These are phyloP conservation scores for Eimeria brunetti DNA, from an alignment of 169 alveolate genomes.

Conservation along the genomic window DNA sequence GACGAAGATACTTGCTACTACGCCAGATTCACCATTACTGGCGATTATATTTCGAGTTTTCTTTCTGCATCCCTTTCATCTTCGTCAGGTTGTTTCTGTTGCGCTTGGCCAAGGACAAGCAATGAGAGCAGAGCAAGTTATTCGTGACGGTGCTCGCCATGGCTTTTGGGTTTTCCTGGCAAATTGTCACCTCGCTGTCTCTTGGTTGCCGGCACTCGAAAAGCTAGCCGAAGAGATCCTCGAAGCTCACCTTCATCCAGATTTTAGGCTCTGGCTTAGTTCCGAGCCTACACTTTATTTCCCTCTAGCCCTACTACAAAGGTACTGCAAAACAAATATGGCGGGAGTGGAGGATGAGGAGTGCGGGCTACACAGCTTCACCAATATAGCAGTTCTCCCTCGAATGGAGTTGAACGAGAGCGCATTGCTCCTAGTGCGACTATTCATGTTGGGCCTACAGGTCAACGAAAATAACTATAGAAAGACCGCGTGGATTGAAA, in stretches of 20 bases:
- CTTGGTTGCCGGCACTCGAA: slow-evolving; percentile 94
- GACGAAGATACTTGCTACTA: neutral
- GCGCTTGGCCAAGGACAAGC: slow-evolving; percentile 97
- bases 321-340: slow-evolving; percentile 64
- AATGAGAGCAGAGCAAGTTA: slow-evolving; percentile 91
- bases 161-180: slow-evolving; percentile 97
- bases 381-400: neutral
- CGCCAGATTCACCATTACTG: neutral
- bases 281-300: slow-evolving; percentile 95
- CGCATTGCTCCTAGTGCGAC: neutral
- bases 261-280: slow-evolving; percentile 96
- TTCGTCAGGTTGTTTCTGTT: slow-evolving; percentile 85
- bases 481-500: slow-evolving; percentile 95
- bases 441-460: neutral
- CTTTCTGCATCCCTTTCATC: neutral
- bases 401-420: neutral
- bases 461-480: slow-evolving; percentile 96
- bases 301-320: slow-evolving; percentile 97
- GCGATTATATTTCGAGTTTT: neutral
- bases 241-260: slow-evolving; percentile 92
- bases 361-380: neutral
- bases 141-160: slow-evolving; percentile 94
- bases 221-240: slow-evolving; percentile 84
- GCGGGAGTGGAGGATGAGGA: neutral
- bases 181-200: slow-evolving; percentile 94